Conservation (phyloP, 2,329 filamentous ascomycete genomes). For the Penicillium sp. region DNA sequence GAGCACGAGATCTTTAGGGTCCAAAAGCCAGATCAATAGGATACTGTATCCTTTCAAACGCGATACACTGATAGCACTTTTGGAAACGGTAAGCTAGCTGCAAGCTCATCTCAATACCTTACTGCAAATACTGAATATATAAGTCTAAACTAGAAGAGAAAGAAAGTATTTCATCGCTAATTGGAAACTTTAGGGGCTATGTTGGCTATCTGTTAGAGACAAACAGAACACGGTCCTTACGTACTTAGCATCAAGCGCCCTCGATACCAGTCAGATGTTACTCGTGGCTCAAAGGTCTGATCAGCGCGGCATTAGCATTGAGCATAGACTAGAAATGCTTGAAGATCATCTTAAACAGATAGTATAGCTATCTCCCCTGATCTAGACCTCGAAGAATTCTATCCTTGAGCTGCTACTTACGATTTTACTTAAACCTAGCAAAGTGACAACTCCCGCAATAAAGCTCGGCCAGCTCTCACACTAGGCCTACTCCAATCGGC, state of each 20-base stretch:
- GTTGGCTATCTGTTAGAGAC: background rate
- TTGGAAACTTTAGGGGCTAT: background rate
- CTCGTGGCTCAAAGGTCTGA: background rate
- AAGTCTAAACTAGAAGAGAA: slow-evolving; percentile 1
- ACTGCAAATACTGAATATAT: slow-evolving; percentile 12
- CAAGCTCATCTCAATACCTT: slow-evolving; percentile 11
- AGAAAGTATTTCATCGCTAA: background rate
- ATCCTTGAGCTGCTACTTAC: background rate
- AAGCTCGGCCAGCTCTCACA: background rate
- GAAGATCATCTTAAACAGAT: slow-evolving; percentile 1
- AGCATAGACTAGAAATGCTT: background rate
- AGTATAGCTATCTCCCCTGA: slow-evolving; percentile 1
- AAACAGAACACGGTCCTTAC: background rate
- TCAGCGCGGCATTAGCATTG: background rate
- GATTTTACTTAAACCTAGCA: background rate
- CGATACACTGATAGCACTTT: slow-evolving; percentile 8
- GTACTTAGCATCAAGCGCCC: background rate
- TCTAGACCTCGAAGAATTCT: background rate
- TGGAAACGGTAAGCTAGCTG: slow-evolving; percentile 6
- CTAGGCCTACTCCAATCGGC: background rate
- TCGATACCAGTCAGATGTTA: slow-evolving; percentile 3
- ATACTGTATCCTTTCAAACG: slow-evolving; percentile 11
- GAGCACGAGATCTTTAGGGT: background rate
- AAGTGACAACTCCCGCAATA: background rate
- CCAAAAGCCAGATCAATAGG: slow-evolving; percentile 5